These are phyloP conservation scores for Claviceps sorghi DNA, from an alignment of 2,329 filamentous ascomycete species.

Conservation along the genomic window DNA sequence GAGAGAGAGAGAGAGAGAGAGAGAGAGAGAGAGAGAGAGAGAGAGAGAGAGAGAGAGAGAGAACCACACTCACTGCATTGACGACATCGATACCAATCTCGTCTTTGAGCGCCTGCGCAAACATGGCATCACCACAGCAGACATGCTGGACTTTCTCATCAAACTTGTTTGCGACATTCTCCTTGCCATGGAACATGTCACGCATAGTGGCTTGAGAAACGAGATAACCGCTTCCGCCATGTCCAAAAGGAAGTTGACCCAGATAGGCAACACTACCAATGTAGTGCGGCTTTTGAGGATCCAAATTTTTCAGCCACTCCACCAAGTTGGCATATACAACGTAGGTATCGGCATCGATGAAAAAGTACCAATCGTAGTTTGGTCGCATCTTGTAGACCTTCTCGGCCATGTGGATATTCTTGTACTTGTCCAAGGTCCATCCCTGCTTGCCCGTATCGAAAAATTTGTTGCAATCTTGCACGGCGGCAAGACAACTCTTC, in stretches of 20 bases:
- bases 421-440: constrained; percentile 48
- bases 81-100: constrained; percentile 26
- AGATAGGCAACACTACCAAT: constrained; percentile 34
- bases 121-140: constrained; percentile 39
- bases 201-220: constrained; percentile 38
- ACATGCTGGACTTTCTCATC: constrained; percentile 25
- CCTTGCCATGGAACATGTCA: constrained; percentile 25
- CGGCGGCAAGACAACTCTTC: constrained; percentile 28
- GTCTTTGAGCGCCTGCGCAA: constrained; percentile 30
- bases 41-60: no score
- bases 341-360: constrained; percentile 45
- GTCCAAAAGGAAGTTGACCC: constrained; percentile 30
- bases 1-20: no score
- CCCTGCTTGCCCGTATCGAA: constrained; percentile 17
- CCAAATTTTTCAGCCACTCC: constrained; percentile 30
- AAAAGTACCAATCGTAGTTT: constrained; percentile 43
- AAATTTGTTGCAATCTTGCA: constrained; percentile 28
- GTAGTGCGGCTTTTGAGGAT: constrained; percentile 30
- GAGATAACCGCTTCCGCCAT: constrained; percentile 42
- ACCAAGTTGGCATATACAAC: constrained; percentile 38
- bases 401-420: constrained; percentile 45
- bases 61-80: constrained; percentile 23
- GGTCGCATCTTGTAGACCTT: constrained; percentile 36
- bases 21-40: no score
- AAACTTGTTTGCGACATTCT: constrained; percentile 30